Base-by-base conservation (phyloP, 768 basidiomycete species). In the Trametes elegans region DNA sequence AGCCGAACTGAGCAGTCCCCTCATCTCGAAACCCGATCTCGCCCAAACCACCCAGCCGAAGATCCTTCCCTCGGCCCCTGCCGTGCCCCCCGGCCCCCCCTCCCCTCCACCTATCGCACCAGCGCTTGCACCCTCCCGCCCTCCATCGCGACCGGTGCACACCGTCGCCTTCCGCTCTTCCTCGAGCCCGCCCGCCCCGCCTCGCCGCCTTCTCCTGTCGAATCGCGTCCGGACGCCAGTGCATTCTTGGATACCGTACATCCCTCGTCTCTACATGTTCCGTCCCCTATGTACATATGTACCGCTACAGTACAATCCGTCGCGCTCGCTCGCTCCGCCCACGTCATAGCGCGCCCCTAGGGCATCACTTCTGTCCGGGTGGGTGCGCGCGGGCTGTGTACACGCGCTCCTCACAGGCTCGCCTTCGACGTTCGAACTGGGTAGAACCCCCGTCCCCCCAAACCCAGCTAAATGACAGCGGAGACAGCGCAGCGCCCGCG, bases 1-100 rank as follows among this genome's bases (percentile, higher is more conserved):
- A 48, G 42, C 58, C 62, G 62, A 62, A 62, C 58, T 58, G 62
- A 60, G 62, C 44, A 40, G 52, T 54, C 39, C 50, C 55, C 58
- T 62, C 58, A 59, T 62, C 58, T 62, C 57, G 47, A 32, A 43
- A 46, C 23, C 21, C 16, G 61, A 62, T 59, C 57, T 62, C 49
- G 54, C 42, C 48, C 41, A 28, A 43, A 46, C 50, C 53, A 35
- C 54, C 50, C 55, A 52, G 62, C 62, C 62, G 62, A 62, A 60
- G 58, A 60, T 62, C 58, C 53, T 32, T 34, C 31, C 35, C 61
- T 59, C 55, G 58, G 55, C 53, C 51, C 44, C 19, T 47, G 38
- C 57, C 53, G 61, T 32, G 40, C 24, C 36, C 39, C n/a, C 45
- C 19, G 41, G 42, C 29, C 24, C 54, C 49, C 26, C n/a, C 44